Conservation (phyloP, 2,329 filamentous ascomycete species). For the Botrytis byssoidea region DNA sequence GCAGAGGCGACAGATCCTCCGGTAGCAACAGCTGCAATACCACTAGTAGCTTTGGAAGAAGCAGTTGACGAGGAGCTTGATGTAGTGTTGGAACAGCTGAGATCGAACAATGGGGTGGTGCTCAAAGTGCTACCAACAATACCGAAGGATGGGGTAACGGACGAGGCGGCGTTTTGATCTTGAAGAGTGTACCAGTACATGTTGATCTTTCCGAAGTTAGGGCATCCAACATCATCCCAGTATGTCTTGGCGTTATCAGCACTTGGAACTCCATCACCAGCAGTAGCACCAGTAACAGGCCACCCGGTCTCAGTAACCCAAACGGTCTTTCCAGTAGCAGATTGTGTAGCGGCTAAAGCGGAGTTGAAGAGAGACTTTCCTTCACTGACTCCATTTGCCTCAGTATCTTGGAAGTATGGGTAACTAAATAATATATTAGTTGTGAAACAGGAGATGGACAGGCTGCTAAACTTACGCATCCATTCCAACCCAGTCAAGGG, state of each 20-base stretch:
- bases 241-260: slow-evolving; percentile 70
- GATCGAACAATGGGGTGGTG: slow-evolving; percentile 60
- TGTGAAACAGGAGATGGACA: too few relatives aligned
- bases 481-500: slow-evolving; percentile 76
- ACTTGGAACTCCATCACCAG: slow-evolving; percentile 62
- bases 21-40: slow-evolving; percentile 20
- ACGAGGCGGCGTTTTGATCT: slow-evolving; percentile 56
- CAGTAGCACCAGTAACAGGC: slow-evolving; percentile 67
- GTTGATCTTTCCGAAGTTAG: slow-evolving; percentile 61
- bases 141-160: slow-evolving; percentile 68
- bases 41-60: slow-evolving; percentile 21
- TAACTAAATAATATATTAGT: slow-evolving; percentile 46
- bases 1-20: slow-evolving; percentile 23
- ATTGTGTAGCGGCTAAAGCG: slow-evolving; percentile 59
- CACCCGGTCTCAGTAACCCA: slow-evolving; percentile 91
- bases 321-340: slow-evolving; percentile 64
- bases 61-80: slow-evolving; percentile 26
- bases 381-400: slow-evolving; percentile 63
- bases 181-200: slow-evolving; percentile 78
- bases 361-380: slow-evolving; percentile 66
- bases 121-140: slow-evolving; percentile 56
- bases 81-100: slow-evolving; percentile 51
- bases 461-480: slow-evolving; percentile 52
- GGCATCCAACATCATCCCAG: slow-evolving; percentile 78
- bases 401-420: slow-evolving; percentile 74